Conservation (phyloP, 1,284 basidiomycete genomes). For the Apiotrichum gracile region DNA sequence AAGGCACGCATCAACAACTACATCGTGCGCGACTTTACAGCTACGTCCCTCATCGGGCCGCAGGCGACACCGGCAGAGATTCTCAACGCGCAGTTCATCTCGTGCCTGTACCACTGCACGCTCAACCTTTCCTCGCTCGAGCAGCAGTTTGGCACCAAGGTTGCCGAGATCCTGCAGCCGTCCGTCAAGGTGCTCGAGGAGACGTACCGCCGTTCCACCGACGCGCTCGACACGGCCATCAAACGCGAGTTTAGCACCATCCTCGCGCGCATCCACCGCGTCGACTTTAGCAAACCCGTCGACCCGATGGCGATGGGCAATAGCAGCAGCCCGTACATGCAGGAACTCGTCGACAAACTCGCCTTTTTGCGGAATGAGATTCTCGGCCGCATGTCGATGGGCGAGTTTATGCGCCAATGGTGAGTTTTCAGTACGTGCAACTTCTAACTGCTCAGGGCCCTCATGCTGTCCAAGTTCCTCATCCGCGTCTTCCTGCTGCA, state of each 20-base stretch:
- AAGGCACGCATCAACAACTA: constrained; percentile 58
- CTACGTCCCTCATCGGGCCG: constrained; percentile 67
- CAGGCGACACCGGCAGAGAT: constrained; percentile 69
- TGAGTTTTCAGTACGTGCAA: constrained; percentile 42
- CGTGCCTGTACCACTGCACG: constrained; percentile 71
- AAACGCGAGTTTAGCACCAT: constrained; percentile 71
- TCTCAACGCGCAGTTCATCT: constrained; percentile 68
- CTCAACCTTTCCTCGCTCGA: constrained; percentile 62
- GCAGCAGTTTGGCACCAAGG: constrained; percentile 62
- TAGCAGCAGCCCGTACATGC: constrained; percentile 74
- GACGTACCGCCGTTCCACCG: constrained; percentile 60
- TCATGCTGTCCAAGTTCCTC: constrained; percentile 63
- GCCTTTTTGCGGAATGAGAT: constrained; percentile 70
- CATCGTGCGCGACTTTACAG: constrained; percentile 70
- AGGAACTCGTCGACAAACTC: constrained; percentile 80
- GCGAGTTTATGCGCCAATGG: constrained; percentile 67
- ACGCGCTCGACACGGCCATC: constrained; percentile 66
- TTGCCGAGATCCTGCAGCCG: constrained; percentile 58
- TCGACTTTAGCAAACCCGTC: constrained; percentile 66
- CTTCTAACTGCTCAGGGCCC: constrained; percentile 53
- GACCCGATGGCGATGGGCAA: constrained; percentile 59
- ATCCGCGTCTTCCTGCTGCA: constrained; percentile 82
- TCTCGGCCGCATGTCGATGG: constrained; percentile 62
- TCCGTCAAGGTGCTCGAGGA: constrained; percentile 57
- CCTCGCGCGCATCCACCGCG: constrained; percentile 70